A percentile compares a stretch with the other conserved stretches of the same genome.
These are phyloP conservation scores for Picea glauca DNA, from an alignment of 75 land plant genomes.

Conservation along the genomic window DNA sequence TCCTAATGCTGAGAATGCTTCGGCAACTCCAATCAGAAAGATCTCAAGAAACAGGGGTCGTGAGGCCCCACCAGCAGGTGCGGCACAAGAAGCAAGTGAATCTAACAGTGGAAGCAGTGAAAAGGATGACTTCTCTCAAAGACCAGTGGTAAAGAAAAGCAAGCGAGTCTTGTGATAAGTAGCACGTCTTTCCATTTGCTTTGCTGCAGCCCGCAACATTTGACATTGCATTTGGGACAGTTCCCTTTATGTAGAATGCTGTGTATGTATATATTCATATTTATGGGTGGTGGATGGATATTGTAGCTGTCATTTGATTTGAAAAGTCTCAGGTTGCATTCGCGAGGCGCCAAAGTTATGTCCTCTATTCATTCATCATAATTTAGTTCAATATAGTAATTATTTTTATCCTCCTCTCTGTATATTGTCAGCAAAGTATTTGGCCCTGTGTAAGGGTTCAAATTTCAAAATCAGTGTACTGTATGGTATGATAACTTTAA, in stretches of 20 bases:
- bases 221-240: neutral
- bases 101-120: neutral
- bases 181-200: neutral
- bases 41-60: slow-evolving; percentile 13
- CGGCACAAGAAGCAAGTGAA: neutral
- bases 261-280: neutral
- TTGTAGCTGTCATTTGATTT: neutral
- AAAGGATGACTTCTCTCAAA: neutral
- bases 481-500: no score
- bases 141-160: neutral
- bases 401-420: neutral
- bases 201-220: neutral
- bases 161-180: neutral
- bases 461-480: no score
- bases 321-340: neutral
- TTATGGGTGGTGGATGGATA: neutral
- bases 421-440: no score
- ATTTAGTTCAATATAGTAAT: neutral
- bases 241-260: neutral
- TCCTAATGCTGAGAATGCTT: neutral
- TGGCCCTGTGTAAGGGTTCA: no score
- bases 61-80: neutral
- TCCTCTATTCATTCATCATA: neutral
- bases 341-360: neutral
- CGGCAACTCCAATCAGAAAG: slow-evolving; percentile 2